Evolutionary conservation across 2,329 filamentous ascomycete species (phyloP), one percentile per base, ranked within the genome.

Genomic region (Penicillium sp.): DNA sequence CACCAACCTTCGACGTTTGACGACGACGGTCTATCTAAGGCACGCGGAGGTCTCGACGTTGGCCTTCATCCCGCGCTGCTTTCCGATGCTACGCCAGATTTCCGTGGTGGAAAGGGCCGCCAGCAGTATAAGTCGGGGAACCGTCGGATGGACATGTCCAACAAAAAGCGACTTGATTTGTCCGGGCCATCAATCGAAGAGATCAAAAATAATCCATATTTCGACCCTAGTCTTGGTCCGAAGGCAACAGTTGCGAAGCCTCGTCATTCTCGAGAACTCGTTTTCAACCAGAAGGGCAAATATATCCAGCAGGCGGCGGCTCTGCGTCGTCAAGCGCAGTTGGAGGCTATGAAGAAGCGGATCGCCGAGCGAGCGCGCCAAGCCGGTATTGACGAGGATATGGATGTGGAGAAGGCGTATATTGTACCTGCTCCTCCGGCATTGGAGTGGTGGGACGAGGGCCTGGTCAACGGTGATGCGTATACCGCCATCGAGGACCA

Each of bases 391-490:
- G 92, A 97, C 64, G 92, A 97, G 69, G 92, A 92, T 60, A 74
- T 90, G 27, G 87, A 95, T 55, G 85, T 88, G 44, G 92, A 99
- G 70, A 95, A 92, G 70, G 89, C 90, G 28, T 97, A 92, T 68
- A 74, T 94, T 4, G 84, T 96, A 5, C 87, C 92, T 56, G 80
- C 81, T 28, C 94, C 94, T 9, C 94, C 94, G 4, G 87, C 87
- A 7, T 81, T 97, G 38, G 94, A 99, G 71, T 99, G 94, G 94
- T 97, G 92, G 90, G 94, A 99, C 63, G 92, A 97, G 74, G 90
- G 86, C 2, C 76, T 97, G 16, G 80, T 95, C 14, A 81, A 88
- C 46, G 89, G 87, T 38, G 81, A 82, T 38, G 86, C 81, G 49
- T 96, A 97, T 73, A 81, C 86, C 52, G 79, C 81, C 54, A 82